phyloP scores from a whole-genome alignment of 1,284 basidiomycete species.

The Ustilago curta region DNA sequence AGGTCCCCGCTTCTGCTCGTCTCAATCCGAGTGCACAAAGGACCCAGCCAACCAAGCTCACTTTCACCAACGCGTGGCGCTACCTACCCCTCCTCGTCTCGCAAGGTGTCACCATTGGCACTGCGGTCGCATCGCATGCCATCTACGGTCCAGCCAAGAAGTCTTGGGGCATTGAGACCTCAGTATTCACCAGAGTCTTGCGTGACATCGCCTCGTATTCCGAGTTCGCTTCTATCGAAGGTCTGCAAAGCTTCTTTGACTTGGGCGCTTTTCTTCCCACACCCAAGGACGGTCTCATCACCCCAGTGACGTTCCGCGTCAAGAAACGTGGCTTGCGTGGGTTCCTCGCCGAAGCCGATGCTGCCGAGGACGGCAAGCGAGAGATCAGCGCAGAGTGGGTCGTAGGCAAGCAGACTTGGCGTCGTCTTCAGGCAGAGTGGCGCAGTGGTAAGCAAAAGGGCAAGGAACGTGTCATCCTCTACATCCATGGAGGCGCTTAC shows the following conservation, averaged over 20 bases:
- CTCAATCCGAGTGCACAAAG: slow-evolving; percentile 57
- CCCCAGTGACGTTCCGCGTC: slow-evolving; percentile 91
- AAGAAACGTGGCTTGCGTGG: slow-evolving; percentile 79
- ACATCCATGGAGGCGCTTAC: slow-evolving; percentile 96
- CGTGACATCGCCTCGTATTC: slow-evolving; percentile 86
- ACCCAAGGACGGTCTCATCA: slow-evolving; percentile 92
- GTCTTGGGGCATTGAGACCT: slow-evolving; percentile 83
- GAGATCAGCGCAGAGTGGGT: slow-evolving; percentile 96
- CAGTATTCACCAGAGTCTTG: slow-evolving; percentile 78
- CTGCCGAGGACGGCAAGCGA: slow-evolving; percentile 78
- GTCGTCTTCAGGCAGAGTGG: slow-evolving; percentile 85
- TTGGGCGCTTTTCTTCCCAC: slow-evolving; percentile 85
- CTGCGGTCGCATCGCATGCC: slow-evolving; percentile 66
- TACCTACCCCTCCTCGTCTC: slow-evolving; percentile 66
- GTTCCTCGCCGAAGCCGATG: slow-evolving; percentile 81
- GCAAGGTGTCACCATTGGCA: slow-evolving; percentile 65
- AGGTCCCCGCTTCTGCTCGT: slow-evolving; percentile 60
- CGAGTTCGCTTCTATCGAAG: slow-evolving; percentile 82
- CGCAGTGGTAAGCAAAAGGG: slow-evolving; percentile 65
- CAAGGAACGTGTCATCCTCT: slow-evolving; percentile 87
- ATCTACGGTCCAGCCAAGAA: slow-evolving; percentile 80
- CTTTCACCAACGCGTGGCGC: slow-evolving; percentile 63
- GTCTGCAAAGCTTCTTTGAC: slow-evolving; percentile 79
- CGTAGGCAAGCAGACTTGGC: slow-evolving; percentile 90
- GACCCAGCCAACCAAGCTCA: slow-evolving; percentile 51